A percentile compares a stretch with the other conserved stretches of the same genome.
These are phyloP conservation scores for Colletotrichum endophyticum DNA, from an alignment of 2,329 filamentous ascomycete genomes.

Conservation along the genomic window DNA sequence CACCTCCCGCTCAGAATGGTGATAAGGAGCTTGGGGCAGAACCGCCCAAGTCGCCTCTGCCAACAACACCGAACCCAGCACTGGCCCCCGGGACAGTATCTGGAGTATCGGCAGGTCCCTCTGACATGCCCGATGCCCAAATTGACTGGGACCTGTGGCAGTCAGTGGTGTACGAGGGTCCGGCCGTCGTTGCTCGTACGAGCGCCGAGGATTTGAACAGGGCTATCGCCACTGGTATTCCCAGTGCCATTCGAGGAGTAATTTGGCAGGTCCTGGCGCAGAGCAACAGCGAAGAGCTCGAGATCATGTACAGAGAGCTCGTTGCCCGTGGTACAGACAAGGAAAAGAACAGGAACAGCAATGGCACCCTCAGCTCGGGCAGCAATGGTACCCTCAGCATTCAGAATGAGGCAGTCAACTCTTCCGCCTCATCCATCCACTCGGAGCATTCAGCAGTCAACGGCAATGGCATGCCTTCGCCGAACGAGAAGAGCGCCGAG, in stretches of 20 bases:
- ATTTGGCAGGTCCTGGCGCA: conserved; percentile 98
- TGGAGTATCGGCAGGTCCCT: conserved; percentile 78
- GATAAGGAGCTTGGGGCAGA: conserved; percentile 15
- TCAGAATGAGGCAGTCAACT: conserved; percentile 71
- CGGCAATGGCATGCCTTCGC: conserved; percentile 59
- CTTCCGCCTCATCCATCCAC: conserved; percentile 84
- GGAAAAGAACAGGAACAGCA: conserved; percentile 68
- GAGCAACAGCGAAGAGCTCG: conserved; percentile 91
- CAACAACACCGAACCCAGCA: conserved; percentile 69
- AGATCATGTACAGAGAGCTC: conserved; percentile 84
- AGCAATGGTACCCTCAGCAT: conserved; percentile 61
- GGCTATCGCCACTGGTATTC: conserved; percentile 92
- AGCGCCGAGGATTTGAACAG: conserved; percentile 89
- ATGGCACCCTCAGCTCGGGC: conserved; percentile 53
- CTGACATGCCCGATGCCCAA: conserved; percentile 70
- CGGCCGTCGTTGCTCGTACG: conserved; percentile 83
- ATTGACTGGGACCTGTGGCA: conserved; percentile 99
- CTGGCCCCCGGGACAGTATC: conserved; percentile 86
- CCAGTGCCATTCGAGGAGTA: conserved; percentile 93
- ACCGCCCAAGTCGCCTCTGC: conserved; percentile 46
- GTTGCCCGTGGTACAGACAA: conserved; percentile 81
- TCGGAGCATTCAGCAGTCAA: conserved; percentile 75
- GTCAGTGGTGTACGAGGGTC: conserved; percentile 91
- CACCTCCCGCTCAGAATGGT: conserved; percentile 27
- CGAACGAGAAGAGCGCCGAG: conserved; percentile 66